Evolutionary conservation across 768 basidiomycete genomes (phyloP).

Genomic region (Boletus barrowsii): DNA sequence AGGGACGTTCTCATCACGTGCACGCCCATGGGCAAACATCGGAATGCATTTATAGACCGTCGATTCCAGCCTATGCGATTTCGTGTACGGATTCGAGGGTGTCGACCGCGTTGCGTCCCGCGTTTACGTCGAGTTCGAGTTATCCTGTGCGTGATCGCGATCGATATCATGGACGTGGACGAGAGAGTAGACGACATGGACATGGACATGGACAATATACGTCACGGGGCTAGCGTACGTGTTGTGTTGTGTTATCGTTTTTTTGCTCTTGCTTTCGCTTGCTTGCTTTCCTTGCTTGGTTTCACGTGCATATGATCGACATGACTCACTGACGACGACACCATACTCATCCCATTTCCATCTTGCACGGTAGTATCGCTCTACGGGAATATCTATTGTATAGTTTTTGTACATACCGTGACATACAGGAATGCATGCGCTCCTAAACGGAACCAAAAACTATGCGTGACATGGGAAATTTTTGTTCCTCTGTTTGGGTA

Average conservation of each 20-base stretch:
- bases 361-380: no score
- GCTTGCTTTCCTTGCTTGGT: neutral
- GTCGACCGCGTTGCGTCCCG: constrained; percentile 33
- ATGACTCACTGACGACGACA: no score
- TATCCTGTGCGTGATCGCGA: constrained; percentile 20
- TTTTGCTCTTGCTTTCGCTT: neutral
- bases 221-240: constrained; percentile 6
- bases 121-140: constrained; percentile 27
- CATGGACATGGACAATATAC: constrained; percentile 14
- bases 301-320: no score
- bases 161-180: constrained; percentile 15
- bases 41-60: constrained; percentile 29
- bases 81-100: constrained; percentile 33
- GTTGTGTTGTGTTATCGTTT: neutral
- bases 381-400: no score
- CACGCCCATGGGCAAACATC: constrained; percentile 12
- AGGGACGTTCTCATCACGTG: constrained; percentile 11
- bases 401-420: no score
- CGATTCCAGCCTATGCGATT: constrained; percentile 31
- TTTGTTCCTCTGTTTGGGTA: no score
- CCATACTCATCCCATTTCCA: no score
- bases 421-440: no score
- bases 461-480: no score
- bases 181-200: constrained; percentile 16
- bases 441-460: no score